Evolutionary conservation across 192 early-diverging fungal genomes (phyloP), one percentile per base, ranked within the genome.

Genomic region (Coemansia sp.): DNA sequence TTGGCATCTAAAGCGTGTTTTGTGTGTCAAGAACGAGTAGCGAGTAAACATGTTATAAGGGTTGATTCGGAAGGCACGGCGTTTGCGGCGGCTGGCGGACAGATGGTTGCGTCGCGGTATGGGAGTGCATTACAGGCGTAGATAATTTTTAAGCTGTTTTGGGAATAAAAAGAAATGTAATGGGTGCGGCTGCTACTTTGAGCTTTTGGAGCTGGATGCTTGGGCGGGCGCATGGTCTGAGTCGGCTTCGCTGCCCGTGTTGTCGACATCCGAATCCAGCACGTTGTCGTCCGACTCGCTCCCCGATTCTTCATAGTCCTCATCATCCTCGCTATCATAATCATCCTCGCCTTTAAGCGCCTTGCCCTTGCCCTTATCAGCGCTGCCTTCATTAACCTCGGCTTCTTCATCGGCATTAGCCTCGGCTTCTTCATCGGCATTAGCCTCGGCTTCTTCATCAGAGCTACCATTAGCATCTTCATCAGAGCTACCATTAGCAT

Each of bases 91-190:
- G 77, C 54, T 12, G 77, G 77, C 5, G 77, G 77, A 17, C 61
- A 62, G 53, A 80, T 80, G 77, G 65, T 80, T 1, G 77, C 77
- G 9, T 64, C 68, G 15, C 60, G 68, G 10, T 80, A 80, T 35
- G 68, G 48, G 37, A 70, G 65, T 32, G 72, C 77, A 3, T 52
- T 80, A 17, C 77, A 80, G 14, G 77, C 72, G 3, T 80, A 62
- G 50, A 43, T 11, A 27, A 10, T 55, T 22, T 14, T 58, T 57
- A 37, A 37, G 3, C 8, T 19, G 10, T 59, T 38, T 59, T 8
- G 19, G 11, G 19, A 19, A 17, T n/a, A 64, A 19, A 62, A 59
- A 54, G 17, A 14, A 4, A 24, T 17, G 35, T 69, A 45, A 23
- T 43, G 27, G 45, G 19, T 59, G 49, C 6, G 5, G 5, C 12